phyloP scores from a whole-genome alignment of 352 stramenopile genomes.

The Pythium coloratum region DNA sequence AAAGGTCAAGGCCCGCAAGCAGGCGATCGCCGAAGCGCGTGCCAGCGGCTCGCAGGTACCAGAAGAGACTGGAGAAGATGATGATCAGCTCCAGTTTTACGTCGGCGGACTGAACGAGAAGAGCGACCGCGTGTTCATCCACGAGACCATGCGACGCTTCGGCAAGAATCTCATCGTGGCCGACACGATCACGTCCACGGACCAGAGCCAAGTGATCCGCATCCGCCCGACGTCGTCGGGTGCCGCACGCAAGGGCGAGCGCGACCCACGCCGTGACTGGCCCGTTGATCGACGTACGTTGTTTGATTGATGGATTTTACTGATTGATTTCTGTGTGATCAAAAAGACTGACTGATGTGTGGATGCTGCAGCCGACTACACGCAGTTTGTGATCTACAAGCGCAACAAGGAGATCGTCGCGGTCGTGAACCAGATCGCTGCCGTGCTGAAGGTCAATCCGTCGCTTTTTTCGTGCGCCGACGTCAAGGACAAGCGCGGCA shows the following conservation, averaged over 20 bases:
- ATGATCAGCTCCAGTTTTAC: conserved; percentile 66
- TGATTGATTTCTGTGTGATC: neutral
- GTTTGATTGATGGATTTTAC: neutral
- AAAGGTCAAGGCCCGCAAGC: conserved; percentile 47
- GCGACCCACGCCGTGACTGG: conserved; percentile 64
- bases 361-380: conserved; percentile 77
- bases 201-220: conserved; percentile 71
- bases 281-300: conserved; percentile 68
- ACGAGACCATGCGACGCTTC: conserved; percentile 88
- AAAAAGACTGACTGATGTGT: conserved; percentile 10
- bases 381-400: conserved; percentile 97
- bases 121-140: conserved; percentile 82
- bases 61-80: conserved; percentile 12
- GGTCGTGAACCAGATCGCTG: conserved; percentile 76
- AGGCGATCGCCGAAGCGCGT: conserved; percentile 13
- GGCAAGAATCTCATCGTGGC: conserved; percentile 79
- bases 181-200: conserved; percentile 86
- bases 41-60: conserved; percentile 2
- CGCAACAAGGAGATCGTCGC: conserved; percentile 94
- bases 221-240: conserved; percentile 47
- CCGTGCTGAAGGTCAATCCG: conserved; percentile 62
- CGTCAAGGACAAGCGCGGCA: conserved; percentile 96
- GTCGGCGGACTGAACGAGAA: conserved; percentile 86
- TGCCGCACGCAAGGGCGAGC: conserved; percentile 46
- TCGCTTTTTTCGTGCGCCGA: conserved; percentile 91